Base-by-base conservation (phyloP, 2,329 filamentous ascomycete species). In the Venturiaceae sp. region DNA sequence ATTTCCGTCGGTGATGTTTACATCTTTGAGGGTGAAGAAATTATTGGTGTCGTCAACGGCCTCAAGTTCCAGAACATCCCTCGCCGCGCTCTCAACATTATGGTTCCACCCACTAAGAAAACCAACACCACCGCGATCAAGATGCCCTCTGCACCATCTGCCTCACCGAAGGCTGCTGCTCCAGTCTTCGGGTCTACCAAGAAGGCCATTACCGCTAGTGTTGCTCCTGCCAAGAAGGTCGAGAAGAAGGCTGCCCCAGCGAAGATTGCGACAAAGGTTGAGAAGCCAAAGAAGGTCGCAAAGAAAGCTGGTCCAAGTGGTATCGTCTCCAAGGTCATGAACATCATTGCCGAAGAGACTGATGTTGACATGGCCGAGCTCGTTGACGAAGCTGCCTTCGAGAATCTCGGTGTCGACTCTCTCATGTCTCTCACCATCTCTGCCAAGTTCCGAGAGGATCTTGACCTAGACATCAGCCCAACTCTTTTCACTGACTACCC, bases 1-100 rank as follows among this genome's bases (percentile, higher is more conserved):
- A 77, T 82, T 63, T 80, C 77, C 60, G 76, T 80, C 57, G 81
- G 81, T 65, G 81, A 83, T 69, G 81, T 84, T 41, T 83, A 82
- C 69, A 77, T 83, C 63, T 76, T 83, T 63, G 78, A 83, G 28
- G 79, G 78, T n/a, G 75, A 80, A 53, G 77, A 83, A 63, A 79
- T 83, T 60, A 74, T 84, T 61, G 81, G 80, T 59, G 71, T 83
- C 61, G 79, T 83, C 59, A 78, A 78, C 55, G 83, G 84, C 54
- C 77, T 87, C 64, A 84, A 83, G 71, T 87, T 88, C 75, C 81
- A 83, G 68, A 77, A 81, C 63, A 85, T 87, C 57, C 84, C 85
- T 36, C 83, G 85, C 65, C 80, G 81, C 64, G 76, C 85, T 26
- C 75, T 88, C 61, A 85, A 86, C 74, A 79, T 83, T 64, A 80